Base-by-base conservation (phyloP, 192 early-diverging fungal species). In the Diversispora eburnea region DNA sequence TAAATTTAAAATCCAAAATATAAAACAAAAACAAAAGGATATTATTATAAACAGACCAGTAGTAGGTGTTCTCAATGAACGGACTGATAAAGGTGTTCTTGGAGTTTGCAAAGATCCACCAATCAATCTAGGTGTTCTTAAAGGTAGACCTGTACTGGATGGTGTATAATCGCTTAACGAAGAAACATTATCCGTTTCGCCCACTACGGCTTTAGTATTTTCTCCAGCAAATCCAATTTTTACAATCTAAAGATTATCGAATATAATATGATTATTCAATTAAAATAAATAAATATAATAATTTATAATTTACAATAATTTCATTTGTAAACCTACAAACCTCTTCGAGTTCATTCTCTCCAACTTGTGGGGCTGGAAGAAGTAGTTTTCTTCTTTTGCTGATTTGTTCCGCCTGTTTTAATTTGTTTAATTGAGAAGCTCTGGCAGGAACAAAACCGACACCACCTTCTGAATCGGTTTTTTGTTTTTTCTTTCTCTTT, bases 351-450 rank as follows among this genome's bases (percentile, higher is more conserved):
- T 99, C 97, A 7, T 81, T 81, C 69, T 97, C 94, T 54, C 89
- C 86, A 8, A 99, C 91, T 82, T 97, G 96, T 25, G 97, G 97
- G 0, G 91, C 79, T 10, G 97, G 97, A 42, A 99, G 84, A 45
- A 89, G 82, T 43, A 99, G 78, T 75, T 86, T 89, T 57, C 87
- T 86, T 56, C 97, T 87, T 64, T 92, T 91, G 19, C 86, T 79
- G 63, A 85, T 81, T 78, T 90, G 87, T 52, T 91, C 92, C 0
- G 86, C 89, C 54, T 92, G 92, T 54, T 91, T 84, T 42, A 89
- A 77, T 43, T 87, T 83, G 49, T 78, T 73, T 25, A 86, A 70
- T 60, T 84, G 80, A 17, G 80, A 10, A 22, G 22, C 54, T 43
- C 78, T 72, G 12, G 88, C 83, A 17, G 86, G 83, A 0, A 94